Evolutionary conservation across 176 grass and related monocot genomes (phyloP), one percentile per base, ranked within the genome.

Genomic region (Phoenix dactylifera): DNA sequence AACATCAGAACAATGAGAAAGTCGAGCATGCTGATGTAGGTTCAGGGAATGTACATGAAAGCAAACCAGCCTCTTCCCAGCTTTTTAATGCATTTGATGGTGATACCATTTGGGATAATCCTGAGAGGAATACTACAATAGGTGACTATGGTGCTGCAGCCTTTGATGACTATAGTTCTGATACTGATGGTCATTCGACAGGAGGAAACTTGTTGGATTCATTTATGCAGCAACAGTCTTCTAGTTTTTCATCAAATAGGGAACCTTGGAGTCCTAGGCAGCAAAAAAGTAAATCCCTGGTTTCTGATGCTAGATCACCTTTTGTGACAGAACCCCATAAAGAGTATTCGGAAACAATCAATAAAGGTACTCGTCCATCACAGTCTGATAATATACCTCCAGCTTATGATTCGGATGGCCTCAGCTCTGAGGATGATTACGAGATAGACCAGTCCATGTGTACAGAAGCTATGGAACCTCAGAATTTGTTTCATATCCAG

Each of bases 141-240:
- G 26, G 7, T 60, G 74, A 67, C 58, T 76, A 68, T 77, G 79
- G 67, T 64, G 58, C 50, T 20, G 65, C 60, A 35, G 32, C 66
- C 52, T 96, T 90, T 80, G 83, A 96, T 85, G 57, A 74, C 32
- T 86, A 78, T 86, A 59, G 75, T 80, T 75, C 78, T 82, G 80
- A 80, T 79, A 71, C 71, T 74, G 83, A 82, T 66, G 74, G 86
- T 18, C 59, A 59, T 64, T 66, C 52, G 0, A 20, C 26, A 0
- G 30, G 51, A 70, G 65, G 60, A 15, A 87, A 85, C 67, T 59
- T 89, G 24, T 73, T 79, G 16, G 86, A 81, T 76, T 66, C 54
- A 58, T 80, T 85, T 49, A 72, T 77, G 32, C 70, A 64, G 76
- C 76, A 72, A 68, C 65, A 76, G 20, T 28, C 52, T 67, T 54